Evolutionary conservation across 1,284 basidiomycete species (phyloP).

Genomic region (Ceratobasidium sp.): DNA sequence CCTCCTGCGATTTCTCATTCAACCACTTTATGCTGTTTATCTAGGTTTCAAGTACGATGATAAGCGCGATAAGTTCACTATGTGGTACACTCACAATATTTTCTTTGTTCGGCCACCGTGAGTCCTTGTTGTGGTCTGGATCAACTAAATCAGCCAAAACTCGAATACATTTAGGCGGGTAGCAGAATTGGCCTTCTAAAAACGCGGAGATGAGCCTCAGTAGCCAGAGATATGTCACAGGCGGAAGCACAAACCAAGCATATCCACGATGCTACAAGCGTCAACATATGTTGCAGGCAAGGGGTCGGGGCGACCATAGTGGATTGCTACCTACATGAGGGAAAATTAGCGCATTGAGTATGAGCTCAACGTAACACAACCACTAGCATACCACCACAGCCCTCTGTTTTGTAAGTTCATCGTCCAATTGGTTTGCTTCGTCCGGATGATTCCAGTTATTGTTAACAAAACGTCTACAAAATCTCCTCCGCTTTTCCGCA

Average conservation of each 20-base stretch:
- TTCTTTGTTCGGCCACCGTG: slow-evolving; percentile 27
- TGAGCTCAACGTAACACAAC: too few species aligned
- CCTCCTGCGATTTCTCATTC: neutral
- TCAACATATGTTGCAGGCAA: slow-evolving; percentile 32
- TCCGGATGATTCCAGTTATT: slow-evolving; percentile 19
- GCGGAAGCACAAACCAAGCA: slow-evolving; percentile 4
- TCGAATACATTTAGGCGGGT: slow-evolving; percentile 16
- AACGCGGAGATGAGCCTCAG: neutral
- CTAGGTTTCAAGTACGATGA: too few species aligned
- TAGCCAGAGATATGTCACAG: neutral
- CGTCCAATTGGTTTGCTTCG: neutral
- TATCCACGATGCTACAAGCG: neutral
- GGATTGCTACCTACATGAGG: slow-evolving; percentile 34
- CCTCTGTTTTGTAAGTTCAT: too few species aligned
- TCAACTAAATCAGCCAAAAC: slow-evolving; percentile 29
- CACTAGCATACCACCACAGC: too few species aligned
- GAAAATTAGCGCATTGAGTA: too few species aligned
- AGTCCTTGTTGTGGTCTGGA: neutral
- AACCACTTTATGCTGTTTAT: slow-evolving; percentile 30
- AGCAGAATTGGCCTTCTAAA: neutral
- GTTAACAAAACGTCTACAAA: slow-evolving; percentile 1
- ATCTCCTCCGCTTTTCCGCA: neutral
- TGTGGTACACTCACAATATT: slow-evolving; percentile 39
- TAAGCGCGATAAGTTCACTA: too few species aligned
- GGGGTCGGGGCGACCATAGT: slow-evolving; percentile 9